Base-by-base conservation (phyloP, 768 basidiomycete genomes). In the Hemileccinum rubropunctum region DNA sequence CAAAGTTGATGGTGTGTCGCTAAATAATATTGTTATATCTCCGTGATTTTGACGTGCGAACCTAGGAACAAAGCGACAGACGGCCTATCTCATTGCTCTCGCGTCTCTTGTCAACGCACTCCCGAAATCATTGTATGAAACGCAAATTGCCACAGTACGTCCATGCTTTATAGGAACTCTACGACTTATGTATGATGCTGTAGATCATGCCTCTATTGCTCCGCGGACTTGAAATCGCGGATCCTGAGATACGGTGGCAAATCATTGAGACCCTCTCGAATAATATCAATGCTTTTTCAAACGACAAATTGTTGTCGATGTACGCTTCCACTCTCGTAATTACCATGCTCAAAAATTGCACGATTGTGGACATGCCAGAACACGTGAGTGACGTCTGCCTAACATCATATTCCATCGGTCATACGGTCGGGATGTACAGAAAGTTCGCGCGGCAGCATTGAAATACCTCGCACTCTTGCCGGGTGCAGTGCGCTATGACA, bases 151-250 rank as follows among this genome's bases (percentile, higher is more conserved):
- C 26, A 66, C 69, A 14, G 86, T 86, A 48, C 40, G 78, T 64
- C 18, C 15, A 44, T 21, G 4, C 7, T 17, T 6, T 37, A 27
- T 43, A 8, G 8, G 15, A 23, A 26, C 7, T n/a, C n/a, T 21
- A 26, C 4, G 32, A 15, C 28, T 9, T 18, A 48, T 13, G 4
- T 14, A 42, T 44, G 34, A 36, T 23, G 30, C 15, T n/a, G 11
- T 58, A 98, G 95, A 79, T 98, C 12, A 80, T 98, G 57, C 94
- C 97, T 1, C 76, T 98, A 13, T 75, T 99, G 5, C 71, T 99
- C 37, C 88, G 88, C 14, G 88, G 91, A 4, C 79, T 98, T 15
- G 83, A 89, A 36, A 71, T 97, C 4, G 81, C 84, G 4, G 85
- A 92, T 63, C 68, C 79, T 9, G 76, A 80, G 23, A 82, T 95